A percentile compares a stretch with the other conserved stretches of the same genome.
Evolutionary conservation across 2,329 filamentous ascomycete species (phyloP).

Genomic region (Nemania sp.): DNA sequence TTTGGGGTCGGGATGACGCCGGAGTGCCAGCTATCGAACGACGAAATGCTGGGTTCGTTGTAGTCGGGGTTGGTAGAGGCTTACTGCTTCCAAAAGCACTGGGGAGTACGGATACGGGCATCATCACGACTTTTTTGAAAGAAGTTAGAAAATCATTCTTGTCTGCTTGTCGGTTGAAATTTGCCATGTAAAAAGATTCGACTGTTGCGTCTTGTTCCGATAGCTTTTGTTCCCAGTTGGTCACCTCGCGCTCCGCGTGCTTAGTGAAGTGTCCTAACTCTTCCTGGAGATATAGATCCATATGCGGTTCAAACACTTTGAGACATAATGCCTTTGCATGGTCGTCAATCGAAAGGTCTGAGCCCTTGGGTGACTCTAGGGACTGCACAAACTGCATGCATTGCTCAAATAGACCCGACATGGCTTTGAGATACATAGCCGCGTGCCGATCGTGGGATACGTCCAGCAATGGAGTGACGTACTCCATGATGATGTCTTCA

Average conservation of each 20-base stretch:
- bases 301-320: slow-evolving; percentile 86
- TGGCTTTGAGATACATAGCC: slow-evolving; percentile 83
- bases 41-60: slow-evolving; percentile 49
- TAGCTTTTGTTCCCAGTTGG: slow-evolving; percentile 89
- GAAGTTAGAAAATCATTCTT: slow-evolving; percentile 97
- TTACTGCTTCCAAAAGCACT: slow-evolving; percentile 65
- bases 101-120: slow-evolving; percentile 92
- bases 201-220: slow-evolving; percentile 90
- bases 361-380: slow-evolving; percentile 74
- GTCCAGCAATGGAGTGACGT: slow-evolving; percentile 86
- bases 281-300: slow-evolving; percentile 93
- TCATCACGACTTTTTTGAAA: slow-evolving; percentile 99
- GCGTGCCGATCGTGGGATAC: slow-evolving; percentile 83
- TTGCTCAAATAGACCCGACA: slow-evolving; percentile 90
- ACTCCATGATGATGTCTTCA: slow-evolving; percentile 87
- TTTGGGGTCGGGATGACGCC: slow-evolving; percentile 62
- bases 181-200: slow-evolving; percentile 96
- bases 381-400: slow-evolving; percentile 80
- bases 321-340: slow-evolving; percentile 76
- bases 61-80: slow-evolving; percentile 47
- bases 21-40: slow-evolving; percentile 52
- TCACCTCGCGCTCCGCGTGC: slow-evolving; percentile 81
- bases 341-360: slow-evolving; percentile 69
- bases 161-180: slow-evolving; percentile 91
- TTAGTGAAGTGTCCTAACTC: slow-evolving; percentile 88